Evolutionary conservation across 345 rosid species (phyloP).

Genomic region (Arabidopsis arenosa): DNA sequence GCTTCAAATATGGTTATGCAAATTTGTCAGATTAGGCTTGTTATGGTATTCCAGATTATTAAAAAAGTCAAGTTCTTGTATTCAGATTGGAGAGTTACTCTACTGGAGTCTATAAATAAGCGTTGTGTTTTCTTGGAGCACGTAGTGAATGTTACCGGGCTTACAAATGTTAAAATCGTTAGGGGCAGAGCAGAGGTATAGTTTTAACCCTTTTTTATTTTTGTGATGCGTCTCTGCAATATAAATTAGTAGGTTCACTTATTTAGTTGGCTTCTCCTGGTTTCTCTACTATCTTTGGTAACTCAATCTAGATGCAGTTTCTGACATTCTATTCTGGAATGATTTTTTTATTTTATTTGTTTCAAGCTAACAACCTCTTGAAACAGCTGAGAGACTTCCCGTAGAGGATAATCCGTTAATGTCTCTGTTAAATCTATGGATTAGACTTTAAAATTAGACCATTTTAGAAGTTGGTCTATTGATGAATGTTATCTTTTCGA

Average conservation of each 20-base stretch:
- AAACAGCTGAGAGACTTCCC: constrained; percentile 14
- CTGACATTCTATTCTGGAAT: not conserved
- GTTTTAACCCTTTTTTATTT: constrained; percentile 2
- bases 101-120: constrained; percentile 84
- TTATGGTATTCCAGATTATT: not conserved
- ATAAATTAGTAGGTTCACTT: not conserved
- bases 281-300: not conserved
- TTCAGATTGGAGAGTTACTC: constrained; percentile 84
- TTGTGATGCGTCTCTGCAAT: not conserved
- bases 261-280: not conserved
- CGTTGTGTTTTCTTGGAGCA: constrained; percentile 92
- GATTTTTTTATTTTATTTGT: not conserved
- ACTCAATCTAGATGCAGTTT: not conserved
- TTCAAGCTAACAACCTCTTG: not conserved
- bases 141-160: constrained; percentile 61
- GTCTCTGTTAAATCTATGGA: not conserved
- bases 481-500: not conserved
- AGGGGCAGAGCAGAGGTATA: constrained; percentile 95
- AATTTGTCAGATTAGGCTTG: not conserved
- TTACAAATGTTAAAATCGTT: constrained; percentile 69
- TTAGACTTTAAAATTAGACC: not conserved
- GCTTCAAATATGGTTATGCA: not conserved
- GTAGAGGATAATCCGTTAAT: not conserved
- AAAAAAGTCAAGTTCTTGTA: not conserved
- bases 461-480: constrained; percentile 9